Evolutionary conservation across 768 basidiomycete species (phyloP), one percentile per base, ranked within the genome.

Genomic region (Mycena galericulata): DNA sequence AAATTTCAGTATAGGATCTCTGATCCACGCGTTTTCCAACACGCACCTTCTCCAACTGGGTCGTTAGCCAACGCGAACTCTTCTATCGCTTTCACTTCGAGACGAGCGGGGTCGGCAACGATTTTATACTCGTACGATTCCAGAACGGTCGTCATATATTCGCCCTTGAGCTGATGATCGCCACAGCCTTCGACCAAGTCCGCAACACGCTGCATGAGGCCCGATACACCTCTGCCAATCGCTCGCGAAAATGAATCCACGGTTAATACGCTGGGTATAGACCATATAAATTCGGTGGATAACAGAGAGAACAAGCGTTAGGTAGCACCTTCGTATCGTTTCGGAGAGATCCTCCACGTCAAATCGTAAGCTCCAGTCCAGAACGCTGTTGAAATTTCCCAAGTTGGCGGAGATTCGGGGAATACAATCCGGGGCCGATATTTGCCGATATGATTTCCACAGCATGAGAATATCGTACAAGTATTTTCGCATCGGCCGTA

Each of bases 1-100:
- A 15, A 15, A 18, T 24, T 34, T 15, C 20, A 47, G 1, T 8
- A 20, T 45, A 45, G 43, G 6, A 22, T n/a, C 43, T 15, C n/a
- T 12, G 12, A 7, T 20, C 41, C 10, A 22, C 43, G 43, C 43
- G n/a, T 20, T 7, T 55, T n/a, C n/a, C n/a, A 36, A 17, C 34
- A 7, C 22, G 15, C 24, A 47, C 58, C 58, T 47, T 59, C 58
- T 2, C 58, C 58, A 4, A 59, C 20, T 4, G 29, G 43, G 18
- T 59, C 58, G 12, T 59, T 59, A 2, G 58, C 58, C 22, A 47
- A 32, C 47, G 32, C 34, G 17, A 59, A 59, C 32, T 29, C 41
- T 17, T 24, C 4, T 6, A 59, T 59, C n/a, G 29, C 58, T 26
- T 24, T 45, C n/a, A 8, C n/a, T 29, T n/a, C 58, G 8, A n/a